These are phyloP conservation scores for Saccharum officinarum DNA, from an alignment of 176 grass and related monocot genomes.

Conservation along the genomic window DNA sequence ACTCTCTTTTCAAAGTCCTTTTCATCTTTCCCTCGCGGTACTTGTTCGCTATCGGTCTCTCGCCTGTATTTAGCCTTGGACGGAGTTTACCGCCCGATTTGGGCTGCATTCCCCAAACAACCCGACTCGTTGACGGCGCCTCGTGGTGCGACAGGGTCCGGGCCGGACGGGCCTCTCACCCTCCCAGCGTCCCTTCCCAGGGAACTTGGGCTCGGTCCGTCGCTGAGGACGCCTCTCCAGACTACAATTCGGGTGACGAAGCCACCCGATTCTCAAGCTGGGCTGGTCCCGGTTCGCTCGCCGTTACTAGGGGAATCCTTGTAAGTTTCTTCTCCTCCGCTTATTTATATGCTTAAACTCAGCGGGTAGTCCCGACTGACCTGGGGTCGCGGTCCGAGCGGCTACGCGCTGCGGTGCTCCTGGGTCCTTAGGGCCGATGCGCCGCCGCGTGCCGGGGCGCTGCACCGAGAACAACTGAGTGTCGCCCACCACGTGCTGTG, in stretches of 20 bases:
- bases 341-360: conserved; percentile 24
- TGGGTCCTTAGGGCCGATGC: no score
- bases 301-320: conserved; percentile 42
- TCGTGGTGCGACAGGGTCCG: conserved; percentile 50
- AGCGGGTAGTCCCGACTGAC: not conserved
- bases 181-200: no score
- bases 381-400: no score
- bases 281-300: conserved; percentile 46
- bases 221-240: conserved; percentile 41
- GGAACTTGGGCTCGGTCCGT: no score
- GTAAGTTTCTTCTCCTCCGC: conserved; percentile 40
- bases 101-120: conserved; percentile 58
- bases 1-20: conserved; percentile 37
- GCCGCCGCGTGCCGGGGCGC: no score
- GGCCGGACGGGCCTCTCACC: not conserved
- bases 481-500: no score
- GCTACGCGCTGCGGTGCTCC: no score
- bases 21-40: conserved; percentile 1
- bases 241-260: conserved; percentile 30
- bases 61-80: conserved; percentile 65
- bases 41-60: conserved; percentile 70
- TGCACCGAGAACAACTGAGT: no score
- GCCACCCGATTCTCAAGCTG: conserved; percentile 9
- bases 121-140: conserved; percentile 49
- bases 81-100: conserved; percentile 47